Base-by-base conservation (phyloP, 805 yeast genomes). In the Yamadazyma laniorum region DNA sequence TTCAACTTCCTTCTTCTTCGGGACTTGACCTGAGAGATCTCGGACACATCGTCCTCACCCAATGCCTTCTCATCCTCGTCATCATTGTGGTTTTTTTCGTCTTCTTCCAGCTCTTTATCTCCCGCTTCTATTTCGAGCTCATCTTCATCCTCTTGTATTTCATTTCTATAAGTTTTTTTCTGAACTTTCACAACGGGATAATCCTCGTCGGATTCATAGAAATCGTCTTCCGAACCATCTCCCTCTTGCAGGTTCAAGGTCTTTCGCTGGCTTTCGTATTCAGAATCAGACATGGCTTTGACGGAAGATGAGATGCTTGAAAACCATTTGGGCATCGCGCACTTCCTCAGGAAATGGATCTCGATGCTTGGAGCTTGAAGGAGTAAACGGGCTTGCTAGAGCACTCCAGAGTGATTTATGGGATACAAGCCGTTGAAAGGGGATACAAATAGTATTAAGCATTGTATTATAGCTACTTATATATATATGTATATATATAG, bases 1-100 rank as follows among this genome's bases (percentile, higher is more conserved):
- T 81, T 79, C 27, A 81, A 63, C 47, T 76, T 73, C n/a, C 42
- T 38, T 15, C 51, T 33, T 29, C 37, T 44, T 32, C 65, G 65
- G 2, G 51, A 40, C 21, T 44, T 49, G 7, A 48, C 40, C 33
- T 45, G 39, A 12, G 53, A 36, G n/a, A 40, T 35, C 21, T 44
- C 40, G 15, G 35, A 15, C 14, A 36, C 21, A n/a, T 35, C 37
- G 31, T 31, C 45, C 18, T 33, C 43, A 9, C 34, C 25, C n/a
- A 23, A 30, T n/a, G 25, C 40, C 12, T 41, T 40, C 9, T 13
- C 36, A 13, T 32, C 30, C 8, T 29, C 42, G 19, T 31, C 44
- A 15, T 35, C 39, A 30, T 35, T 33, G 23, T 34, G 39, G 25
- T 39, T 39, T 11, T 42, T 37, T 12, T 34, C 45, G 4, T 34